Conservation (phyloP, 2,329 filamentous ascomycete genomes). For the Pseudogymnoascus sp. region DNA sequence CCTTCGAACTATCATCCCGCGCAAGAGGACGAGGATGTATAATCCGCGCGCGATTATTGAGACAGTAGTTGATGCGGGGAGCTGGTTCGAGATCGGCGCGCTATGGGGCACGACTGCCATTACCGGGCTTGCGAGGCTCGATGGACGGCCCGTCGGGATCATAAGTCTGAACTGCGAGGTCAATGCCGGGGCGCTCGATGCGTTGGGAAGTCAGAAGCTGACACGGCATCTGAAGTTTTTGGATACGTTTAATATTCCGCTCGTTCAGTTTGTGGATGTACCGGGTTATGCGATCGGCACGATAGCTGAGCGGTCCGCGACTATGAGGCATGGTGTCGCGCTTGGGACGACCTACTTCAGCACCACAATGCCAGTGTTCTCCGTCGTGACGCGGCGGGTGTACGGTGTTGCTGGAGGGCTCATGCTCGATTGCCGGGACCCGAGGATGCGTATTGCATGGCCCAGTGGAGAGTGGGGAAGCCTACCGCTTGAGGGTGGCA, state of each 20-base stretch:
- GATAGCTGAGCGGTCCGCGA: conserved; percentile 53
- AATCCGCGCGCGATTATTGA: conserved; percentile 50
- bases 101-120: conserved; percentile 58
- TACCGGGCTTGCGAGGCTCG: conserved; percentile 50
- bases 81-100: conserved; percentile 57
- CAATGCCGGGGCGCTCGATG: conserved; percentile 54
- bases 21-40: conserved; percentile 52
- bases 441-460: conserved; percentile 55
- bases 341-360: conserved; percentile 55
- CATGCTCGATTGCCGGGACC: conserved; percentile 56
- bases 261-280: conserved; percentile 57
- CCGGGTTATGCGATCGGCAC: conserved; percentile 59
- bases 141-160: conserved; percentile 50
- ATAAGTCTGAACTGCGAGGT: conserved; percentile 55
- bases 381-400: conserved; percentile 51
- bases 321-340: conserved; percentile 57
- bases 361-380: conserved; percentile 56
- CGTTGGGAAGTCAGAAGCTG: conserved; percentile 53
- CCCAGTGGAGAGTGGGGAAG: conserved; percentile 56
- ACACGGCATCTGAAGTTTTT: conserved; percentile 54
- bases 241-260: conserved; percentile 57
- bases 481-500: conserved; percentile 55
- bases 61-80: conserved; percentile 46
- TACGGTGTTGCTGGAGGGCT: conserved; percentile 59
- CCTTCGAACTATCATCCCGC: conserved; percentile 49